phyloP scores from a whole-genome alignment of 805 yeast species.

The Saturnispora hagleri region DNA sequence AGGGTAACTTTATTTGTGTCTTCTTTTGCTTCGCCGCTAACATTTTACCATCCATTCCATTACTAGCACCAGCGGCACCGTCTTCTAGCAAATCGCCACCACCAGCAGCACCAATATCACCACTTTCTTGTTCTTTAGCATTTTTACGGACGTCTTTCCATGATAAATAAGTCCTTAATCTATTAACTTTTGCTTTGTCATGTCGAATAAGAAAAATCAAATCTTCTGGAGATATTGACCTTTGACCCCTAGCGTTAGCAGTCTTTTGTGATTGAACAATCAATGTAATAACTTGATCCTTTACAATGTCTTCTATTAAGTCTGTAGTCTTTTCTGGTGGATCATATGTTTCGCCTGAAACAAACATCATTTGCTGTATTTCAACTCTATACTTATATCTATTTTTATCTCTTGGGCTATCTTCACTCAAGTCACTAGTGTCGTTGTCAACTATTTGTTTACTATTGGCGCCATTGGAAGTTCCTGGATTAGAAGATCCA shows the following conservation, averaged over 20 bases:
- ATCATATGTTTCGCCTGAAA: slow-evolving; percentile 88
- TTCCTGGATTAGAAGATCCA: background rate
- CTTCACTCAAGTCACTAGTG: background rate
- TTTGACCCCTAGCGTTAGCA: slow-evolving; percentile 71
- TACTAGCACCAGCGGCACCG: slow-evolving; percentile 24
- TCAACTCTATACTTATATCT: slow-evolving; percentile 79
- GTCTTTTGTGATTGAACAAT: slow-evolving; percentile 64
- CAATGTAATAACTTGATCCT: slow-evolving; percentile 89
- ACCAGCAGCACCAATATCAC: slow-evolving; percentile 33
- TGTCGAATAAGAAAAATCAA: slow-evolving; percentile 86
- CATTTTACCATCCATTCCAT: slow-evolving; percentile 32
- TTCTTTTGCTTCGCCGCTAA: slow-evolving; percentile 52
- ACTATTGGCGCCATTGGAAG: background rate
- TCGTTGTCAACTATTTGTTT: background rate
- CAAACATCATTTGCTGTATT: slow-evolving; percentile 99
- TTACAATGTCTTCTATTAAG: slow-evolving; percentile 89
- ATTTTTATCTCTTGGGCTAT: slow-evolving; percentile 18
- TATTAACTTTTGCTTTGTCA: slow-evolving; percentile 87
- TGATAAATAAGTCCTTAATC: slow-evolving; percentile 81
- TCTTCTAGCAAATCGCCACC: slow-evolving; percentile 29
- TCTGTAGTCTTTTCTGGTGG: slow-evolving; percentile 89
- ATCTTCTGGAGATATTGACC: slow-evolving; percentile 84
- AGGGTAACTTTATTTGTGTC: slow-evolving; percentile 76
- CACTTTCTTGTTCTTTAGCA: slow-evolving; percentile 46
- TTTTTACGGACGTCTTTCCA: slow-evolving; percentile 96